These are phyloP conservation scores for Musa troglodytarum DNA, from an alignment of 176 grass and related monocot genomes.

Conservation along the genomic window DNA sequence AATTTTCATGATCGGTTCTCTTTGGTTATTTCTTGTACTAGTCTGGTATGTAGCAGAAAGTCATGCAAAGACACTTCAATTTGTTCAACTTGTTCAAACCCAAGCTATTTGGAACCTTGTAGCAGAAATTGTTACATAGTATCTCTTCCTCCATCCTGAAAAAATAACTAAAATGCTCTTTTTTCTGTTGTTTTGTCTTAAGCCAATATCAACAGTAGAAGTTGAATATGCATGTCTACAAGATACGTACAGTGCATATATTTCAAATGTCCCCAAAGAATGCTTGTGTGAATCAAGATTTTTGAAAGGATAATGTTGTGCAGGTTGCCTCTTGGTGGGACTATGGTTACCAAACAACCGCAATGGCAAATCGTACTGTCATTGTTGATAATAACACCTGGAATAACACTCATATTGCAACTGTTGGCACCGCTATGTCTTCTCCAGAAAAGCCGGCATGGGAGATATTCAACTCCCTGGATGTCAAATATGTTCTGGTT, in stretches of 20 bases:
- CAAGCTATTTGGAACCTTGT: not conserved
- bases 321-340: slow-evolving; percentile 99
- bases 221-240: not conserved
- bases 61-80: not conserved
- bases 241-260: not conserved
- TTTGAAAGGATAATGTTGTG: slow-evolving; percentile 15
- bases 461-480: slow-evolving; percentile 95
- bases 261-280: not conserved
- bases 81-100: not conserved
- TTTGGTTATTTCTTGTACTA: not conserved
- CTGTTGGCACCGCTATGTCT: slow-evolving; percentile 98
- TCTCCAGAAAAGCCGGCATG: slow-evolving; percentile 97
- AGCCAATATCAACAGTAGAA: too few relatives aligned
- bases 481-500: slow-evolving; percentile 99
- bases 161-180: too few relatives aligned
- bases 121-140: not conserved
- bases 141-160: too few relatives aligned
- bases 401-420: slow-evolving; percentile 99
- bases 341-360: slow-evolving; percentile 99
- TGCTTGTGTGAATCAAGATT: not conserved
- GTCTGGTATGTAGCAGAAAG: not conserved
- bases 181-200: too few relatives aligned
- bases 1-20: not conserved
- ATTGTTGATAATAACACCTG: slow-evolving; percentile 99
- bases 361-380: slow-evolving; percentile 98